Base-by-base conservation (phyloP, 768 basidiomycete species). In the Russula abietina region DNA sequence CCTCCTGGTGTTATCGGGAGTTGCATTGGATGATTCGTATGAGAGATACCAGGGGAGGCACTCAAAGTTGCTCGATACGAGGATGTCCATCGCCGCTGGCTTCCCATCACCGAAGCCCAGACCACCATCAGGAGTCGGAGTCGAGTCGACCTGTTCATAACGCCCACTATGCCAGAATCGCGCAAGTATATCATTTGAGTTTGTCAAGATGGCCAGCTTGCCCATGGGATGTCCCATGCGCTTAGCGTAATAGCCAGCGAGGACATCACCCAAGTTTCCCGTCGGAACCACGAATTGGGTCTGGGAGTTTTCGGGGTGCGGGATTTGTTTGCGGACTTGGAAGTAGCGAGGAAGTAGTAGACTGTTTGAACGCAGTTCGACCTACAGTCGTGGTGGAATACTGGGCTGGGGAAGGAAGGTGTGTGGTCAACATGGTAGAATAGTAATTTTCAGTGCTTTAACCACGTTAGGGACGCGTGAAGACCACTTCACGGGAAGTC, bases 121-220 rank as follows among this genome's bases (percentile, higher is more conserved):
- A n/a, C n/a, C n/a, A n/a, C n/a, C n/a, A n/a, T n/a, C n/a, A n/a
- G n/a, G n/a, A n/a, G n/a, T n/a, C n/a, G n/a, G n/a, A n/a, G n/a
- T n/a, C n/a, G n/a, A n/a, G n/a, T n/a, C n/a, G n/a, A n/a, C n/a
- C n/a, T n/a, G n/a, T n/a, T n/a, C n/a, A n/a, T n/a, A n/a, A n/a
- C n/a, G n/a, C n/a, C n/a, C n/a, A n/a, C n/a, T n/a, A n/a, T 99
- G 82, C 93, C 96, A 98, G 79, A 98, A 98, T 38, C 96, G 80
- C 6, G 93, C 83, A 22, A 99, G 85, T 71, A 98, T 99, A 72
- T 99, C 97, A 74, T 99, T 99, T 59, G 89, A 86, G 74, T 99
- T 99, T 28, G 97, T 99, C 8, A 96, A 93, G 32, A 98, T 81
- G 26, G 85, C 93, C 60, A 99, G 82, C 70, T n/a, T n/a, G n/a